Conservation (phyloP, 768 basidiomycete genomes). For the Boletellus emodensis region DNA sequence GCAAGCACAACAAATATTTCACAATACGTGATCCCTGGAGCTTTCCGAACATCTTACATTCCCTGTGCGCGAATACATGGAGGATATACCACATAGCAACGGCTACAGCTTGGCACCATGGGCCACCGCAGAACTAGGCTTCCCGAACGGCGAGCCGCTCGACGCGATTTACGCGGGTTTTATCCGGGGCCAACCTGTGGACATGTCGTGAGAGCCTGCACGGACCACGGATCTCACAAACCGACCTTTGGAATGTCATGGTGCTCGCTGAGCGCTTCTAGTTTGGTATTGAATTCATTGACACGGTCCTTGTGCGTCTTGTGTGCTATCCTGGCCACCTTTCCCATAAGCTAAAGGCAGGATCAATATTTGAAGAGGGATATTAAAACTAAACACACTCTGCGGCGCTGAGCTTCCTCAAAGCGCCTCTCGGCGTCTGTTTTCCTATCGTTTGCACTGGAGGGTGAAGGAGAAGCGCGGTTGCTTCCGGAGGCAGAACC, state of each 20-base stretch:
- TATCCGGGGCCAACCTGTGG: conserved; percentile 82
- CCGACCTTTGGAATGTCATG: conserved; percentile 90
- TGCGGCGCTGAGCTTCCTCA: conserved; percentile 77
- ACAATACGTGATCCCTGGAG: conserved; percentile 29
- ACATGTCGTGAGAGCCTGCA: conserved; percentile 26
- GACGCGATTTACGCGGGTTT: conserved; percentile 36
- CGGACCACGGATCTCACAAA: conserved; percentile 23
- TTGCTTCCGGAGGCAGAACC: conserved; percentile 53
- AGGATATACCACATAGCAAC: conserved; percentile 16
- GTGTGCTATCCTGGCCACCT: conserved; percentile 69
- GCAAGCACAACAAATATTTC: conserved; percentile 32
- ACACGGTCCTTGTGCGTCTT: conserved; percentile 95
- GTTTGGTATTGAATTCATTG: conserved; percentile 80
- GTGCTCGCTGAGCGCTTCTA: conserved; percentile 87
- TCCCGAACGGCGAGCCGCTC: conserved; percentile 17
- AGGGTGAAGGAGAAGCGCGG: conserved; percentile 57
- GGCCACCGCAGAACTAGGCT: conserved; percentile 7
- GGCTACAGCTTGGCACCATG: conserved; percentile 16
- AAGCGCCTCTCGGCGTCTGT: conserved; percentile 88
- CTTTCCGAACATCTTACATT: conserved; percentile 26
- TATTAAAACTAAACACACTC: conserved; percentile 48
- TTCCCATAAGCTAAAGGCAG: conserved; percentile 58
- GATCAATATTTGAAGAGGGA: conserved; percentile 7
- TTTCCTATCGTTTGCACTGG: conserved; percentile 50
- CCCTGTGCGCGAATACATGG: conserved; percentile 20